These are phyloP conservation scores for Dictyostelium citrinum DNA, from an alignment of 78 protist species.

Conservation along the genomic window DNA sequence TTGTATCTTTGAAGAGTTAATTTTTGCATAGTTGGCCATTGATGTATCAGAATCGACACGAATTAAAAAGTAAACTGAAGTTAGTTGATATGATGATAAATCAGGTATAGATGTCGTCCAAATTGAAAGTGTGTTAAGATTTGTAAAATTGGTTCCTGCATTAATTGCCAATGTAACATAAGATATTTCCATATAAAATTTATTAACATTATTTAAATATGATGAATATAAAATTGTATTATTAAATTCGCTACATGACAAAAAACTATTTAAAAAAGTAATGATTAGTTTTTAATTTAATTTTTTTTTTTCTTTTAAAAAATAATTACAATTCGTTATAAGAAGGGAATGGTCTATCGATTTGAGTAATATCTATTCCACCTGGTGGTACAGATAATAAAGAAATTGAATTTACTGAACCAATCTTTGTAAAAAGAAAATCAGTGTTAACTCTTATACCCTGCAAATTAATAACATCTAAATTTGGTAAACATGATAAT, in stretches of 20 bases:
- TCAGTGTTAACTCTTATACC: neutral
- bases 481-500: neutral
- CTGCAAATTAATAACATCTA: no score
- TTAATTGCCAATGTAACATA: neutral
- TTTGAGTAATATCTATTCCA: neutral
- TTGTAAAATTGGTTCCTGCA: neutral
- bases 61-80: no score
- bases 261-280: neutral
- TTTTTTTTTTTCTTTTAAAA: no score
- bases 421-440: neutral
- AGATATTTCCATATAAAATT: neutral
- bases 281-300: no score
- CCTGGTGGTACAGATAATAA: neutral
- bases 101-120: neutral
- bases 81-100: neutral
- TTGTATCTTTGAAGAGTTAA: no score
- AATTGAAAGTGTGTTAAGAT: no score
- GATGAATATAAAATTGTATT: neutral
- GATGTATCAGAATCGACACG: neutral
- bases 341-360: neutral
- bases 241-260: neutral
- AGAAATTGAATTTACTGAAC: neutral
- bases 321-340: neutral
- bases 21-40: neutral
- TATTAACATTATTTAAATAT: no score